These are phyloP conservation scores for Acanthamoeba healyi DNA, from an alignment of 208 protist species.

Conservation along the genomic window DNA sequence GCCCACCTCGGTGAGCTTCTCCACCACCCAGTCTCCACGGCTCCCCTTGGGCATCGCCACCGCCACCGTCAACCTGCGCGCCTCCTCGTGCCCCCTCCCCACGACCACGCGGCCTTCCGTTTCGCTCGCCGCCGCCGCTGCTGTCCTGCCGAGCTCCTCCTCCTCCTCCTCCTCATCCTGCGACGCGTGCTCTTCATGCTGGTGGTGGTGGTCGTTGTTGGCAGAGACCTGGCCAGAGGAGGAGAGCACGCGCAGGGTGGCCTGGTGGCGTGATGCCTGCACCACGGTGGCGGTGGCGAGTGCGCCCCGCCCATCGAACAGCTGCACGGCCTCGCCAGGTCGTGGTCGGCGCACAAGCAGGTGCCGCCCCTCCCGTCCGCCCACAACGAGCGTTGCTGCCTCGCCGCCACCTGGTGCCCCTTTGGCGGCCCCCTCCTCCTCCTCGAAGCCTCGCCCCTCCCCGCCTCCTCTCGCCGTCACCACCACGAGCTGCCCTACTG, in stretches of 20 bases:
- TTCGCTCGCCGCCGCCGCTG: neutral
- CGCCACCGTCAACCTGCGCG: neutral
- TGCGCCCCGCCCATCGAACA: conserved; percentile 28
- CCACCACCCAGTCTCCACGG: conserved; percentile 2
- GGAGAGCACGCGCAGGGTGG: neutral
- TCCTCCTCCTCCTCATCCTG: neutral
- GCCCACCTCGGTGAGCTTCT: conserved; percentile 33
- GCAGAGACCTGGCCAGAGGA: neutral
- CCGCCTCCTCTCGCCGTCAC: neutral
- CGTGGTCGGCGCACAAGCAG: neutral
- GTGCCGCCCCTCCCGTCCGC: conserved; percentile 11
- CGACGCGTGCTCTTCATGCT: neutral
- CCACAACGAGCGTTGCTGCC: neutral
- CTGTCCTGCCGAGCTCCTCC: neutral
- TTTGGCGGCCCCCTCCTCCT: neutral
- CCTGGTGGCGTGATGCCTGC: neutral
- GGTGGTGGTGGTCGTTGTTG: neutral
- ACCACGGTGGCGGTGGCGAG: conserved; percentile 29
- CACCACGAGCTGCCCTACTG: neutral
- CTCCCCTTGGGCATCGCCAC: conserved; percentile 57
- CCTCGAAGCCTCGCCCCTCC: neutral
- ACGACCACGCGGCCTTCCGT: neutral
- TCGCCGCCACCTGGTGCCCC: too few relatives aligned
- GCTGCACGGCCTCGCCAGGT: conserved; percentile 21
- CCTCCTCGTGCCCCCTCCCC: neutral